Percentiles rank a stretch among this genome's conserved stretches.
Evolutionary conservation across 2,329 filamentous ascomycete genomes (phyloP).

Genomic region (Trichothecium roseum): DNA sequence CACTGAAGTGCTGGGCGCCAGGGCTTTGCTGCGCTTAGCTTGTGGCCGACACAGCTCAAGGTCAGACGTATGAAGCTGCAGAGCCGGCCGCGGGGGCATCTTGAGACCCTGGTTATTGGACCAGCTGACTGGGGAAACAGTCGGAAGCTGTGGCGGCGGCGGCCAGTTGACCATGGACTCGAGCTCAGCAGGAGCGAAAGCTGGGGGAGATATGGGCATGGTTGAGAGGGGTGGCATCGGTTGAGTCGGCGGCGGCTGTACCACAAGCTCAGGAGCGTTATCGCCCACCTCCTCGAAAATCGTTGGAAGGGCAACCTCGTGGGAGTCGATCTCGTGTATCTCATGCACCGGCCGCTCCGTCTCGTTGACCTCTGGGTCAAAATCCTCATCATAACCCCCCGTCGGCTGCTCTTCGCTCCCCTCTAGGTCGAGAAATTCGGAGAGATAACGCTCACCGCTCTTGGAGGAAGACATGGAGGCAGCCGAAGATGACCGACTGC

Average conservation of each 20-base stretch:
- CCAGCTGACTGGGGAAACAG: conserved; percentile 13
- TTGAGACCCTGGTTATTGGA: conserved; percentile 9
- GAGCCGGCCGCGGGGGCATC: conserved; percentile 18
- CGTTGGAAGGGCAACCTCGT: conserved; percentile 24
- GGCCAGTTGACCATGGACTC: conserved; percentile 17
- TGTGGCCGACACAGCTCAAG: conserved; percentile 20
- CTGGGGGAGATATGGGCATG: conserved; percentile 12
- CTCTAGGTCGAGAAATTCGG: conserved; percentile 9
- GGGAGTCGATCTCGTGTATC: conserved; percentile 43
- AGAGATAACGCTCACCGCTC: conserved; percentile 1
- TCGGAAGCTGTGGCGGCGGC: conserved; percentile 12
- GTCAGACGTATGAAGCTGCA: conserved; percentile 27
- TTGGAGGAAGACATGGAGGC: too few relatives aligned
- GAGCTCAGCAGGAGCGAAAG: conserved; percentile 14
- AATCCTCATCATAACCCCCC: conserved; percentile 25
- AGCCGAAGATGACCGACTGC: too few relatives aligned
- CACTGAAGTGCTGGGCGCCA: conserved; percentile 37
- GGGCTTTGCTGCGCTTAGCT: conserved; percentile 24
- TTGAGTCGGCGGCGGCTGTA: conserved; percentile 2
- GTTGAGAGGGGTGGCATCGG: conserved; percentile 8
- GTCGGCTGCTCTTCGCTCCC: conserved; percentile 24
- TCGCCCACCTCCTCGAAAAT: conserved; percentile 15
- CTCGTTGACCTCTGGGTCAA: conserved; percentile 7
- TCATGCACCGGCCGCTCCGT: conserved; percentile 38
- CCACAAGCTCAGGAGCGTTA: conserved; percentile 10